A percentile compares a stretch with the other conserved stretches of the same genome.
Evolutionary conservation across 257 asterid species (phyloP).

Genomic region (Fraxinus cuspidata): DNA sequence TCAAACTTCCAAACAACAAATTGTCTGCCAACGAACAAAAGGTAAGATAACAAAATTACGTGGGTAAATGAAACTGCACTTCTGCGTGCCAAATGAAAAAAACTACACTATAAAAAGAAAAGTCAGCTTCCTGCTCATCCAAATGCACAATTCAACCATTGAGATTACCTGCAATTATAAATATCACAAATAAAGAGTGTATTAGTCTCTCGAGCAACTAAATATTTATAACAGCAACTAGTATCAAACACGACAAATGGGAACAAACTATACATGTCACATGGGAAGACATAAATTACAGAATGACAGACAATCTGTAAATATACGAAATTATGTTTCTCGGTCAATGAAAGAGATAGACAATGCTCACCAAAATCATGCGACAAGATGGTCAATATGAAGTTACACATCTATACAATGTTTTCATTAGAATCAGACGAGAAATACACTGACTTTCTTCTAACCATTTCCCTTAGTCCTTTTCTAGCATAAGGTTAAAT

Average conservation of each 20-base stretch:
- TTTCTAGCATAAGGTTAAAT: background rate
- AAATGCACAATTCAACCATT: conserved; percentile 17
- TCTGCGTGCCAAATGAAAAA: conserved; percentile 25
- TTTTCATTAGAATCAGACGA: background rate
- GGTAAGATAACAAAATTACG: conserved; percentile 24
- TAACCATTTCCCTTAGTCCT: background rate
- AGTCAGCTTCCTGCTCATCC: conserved; percentile 35
- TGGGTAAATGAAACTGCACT: conserved; percentile 30
- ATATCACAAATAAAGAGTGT: background rate
- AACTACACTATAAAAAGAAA: conserved; percentile 30
- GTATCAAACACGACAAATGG: background rate
- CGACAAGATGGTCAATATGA: background rate
- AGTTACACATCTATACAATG: background rate
- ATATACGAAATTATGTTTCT: background rate
- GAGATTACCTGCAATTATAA: conserved; percentile 27
- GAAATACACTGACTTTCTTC: background rate
- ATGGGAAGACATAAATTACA: background rate
- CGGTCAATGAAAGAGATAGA: background rate
- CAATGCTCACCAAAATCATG: background rate
- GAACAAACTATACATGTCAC: background rate
- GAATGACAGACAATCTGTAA: background rate
- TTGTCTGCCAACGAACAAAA: conserved; percentile 21
- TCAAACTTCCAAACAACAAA: conserved; percentile 38
- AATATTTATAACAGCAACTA: background rate
- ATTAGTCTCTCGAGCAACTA: background rate